Percentiles rank a stretch among this genome's conserved stretches.
These are phyloP conservation scores for Sclerotinia minor DNA, from an alignment of 2,329 filamentous ascomycete species.

Conservation along the genomic window DNA sequence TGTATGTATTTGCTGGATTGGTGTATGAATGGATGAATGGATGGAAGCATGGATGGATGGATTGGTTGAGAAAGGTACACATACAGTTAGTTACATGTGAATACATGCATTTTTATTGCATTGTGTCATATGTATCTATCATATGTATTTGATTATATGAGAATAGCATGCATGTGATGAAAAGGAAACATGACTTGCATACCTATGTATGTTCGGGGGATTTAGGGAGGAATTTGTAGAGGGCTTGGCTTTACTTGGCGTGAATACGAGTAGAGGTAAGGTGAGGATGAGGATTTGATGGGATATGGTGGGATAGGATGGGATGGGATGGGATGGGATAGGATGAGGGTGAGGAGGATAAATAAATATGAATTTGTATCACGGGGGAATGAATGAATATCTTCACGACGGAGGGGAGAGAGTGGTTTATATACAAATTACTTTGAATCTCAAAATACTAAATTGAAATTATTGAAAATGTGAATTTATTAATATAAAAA, in stretches of 20 bases:
- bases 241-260: slow-evolving; percentile 13
- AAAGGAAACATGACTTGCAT: slow-evolving; percentile 4
- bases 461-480: too few relatives aligned
- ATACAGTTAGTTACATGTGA: slow-evolving; percentile 6
- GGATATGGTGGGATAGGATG: neutral
- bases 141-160: slow-evolving; percentile 1
- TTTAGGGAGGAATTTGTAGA: slow-evolving; percentile 16
- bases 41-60: neutral
- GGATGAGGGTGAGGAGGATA: neutral
- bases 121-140: neutral
- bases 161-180: slow-evolving; percentile 2
- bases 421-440: too few relatives aligned
- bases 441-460: too few relatives aligned
- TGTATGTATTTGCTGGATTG: neutral
- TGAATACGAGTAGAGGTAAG: too few relatives aligned
- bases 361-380: neutral
- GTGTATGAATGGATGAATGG: neutral
- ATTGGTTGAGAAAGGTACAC: neutral
- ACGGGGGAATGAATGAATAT: too few relatives aligned
- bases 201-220: slow-evolving; percentile 19
- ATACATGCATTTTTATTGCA: neutral
- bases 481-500: too few relatives aligned
- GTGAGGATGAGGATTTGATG: neutral
- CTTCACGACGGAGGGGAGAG: too few relatives aligned
- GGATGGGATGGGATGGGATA: too few relatives aligned